A percentile compares a stretch with the other conserved stretches of the same genome.
phyloP scores from a whole-genome alignment of 1,139 yeast genomes.

The Saccharomyces hybrid region DNA sequence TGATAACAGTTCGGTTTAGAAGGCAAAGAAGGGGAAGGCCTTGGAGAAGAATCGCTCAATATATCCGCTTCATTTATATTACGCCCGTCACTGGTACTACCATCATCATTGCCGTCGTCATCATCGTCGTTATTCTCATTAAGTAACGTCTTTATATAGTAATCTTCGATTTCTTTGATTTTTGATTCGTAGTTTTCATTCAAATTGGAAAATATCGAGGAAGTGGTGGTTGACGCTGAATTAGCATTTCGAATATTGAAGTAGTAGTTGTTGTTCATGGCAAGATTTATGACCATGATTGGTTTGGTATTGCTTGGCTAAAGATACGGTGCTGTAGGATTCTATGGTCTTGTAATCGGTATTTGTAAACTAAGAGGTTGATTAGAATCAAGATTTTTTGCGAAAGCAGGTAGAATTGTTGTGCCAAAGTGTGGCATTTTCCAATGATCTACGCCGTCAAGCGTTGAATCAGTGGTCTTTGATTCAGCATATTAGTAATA shows the following conservation, averaged over 20 bases:
- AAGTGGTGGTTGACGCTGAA: constrained; percentile 14
- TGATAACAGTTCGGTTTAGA: background rate
- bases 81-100: background rate
- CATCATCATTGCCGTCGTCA: background rate
- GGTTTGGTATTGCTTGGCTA: background rate
- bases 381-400: background rate
- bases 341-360: background rate
- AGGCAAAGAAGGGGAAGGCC: background rate
- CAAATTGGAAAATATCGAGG: constrained; percentile 25
- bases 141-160: constrained; percentile 28
- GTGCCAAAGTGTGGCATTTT: background rate
- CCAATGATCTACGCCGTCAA: background rate
- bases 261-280: constrained; percentile 2
- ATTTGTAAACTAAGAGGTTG: background rate
- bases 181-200: constrained; percentile 20
- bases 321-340: background rate
- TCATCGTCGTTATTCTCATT: constrained; percentile 15
- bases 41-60: background rate
- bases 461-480: background rate
- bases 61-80: background rate
- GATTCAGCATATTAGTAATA: background rate
- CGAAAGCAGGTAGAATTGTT: background rate
- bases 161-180: constrained; percentile 30
- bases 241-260: background rate
- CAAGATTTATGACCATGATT: background rate